Evolutionary conservation across 495 filamentous ascomycete genomes (phyloP).

Genomic region (Cenococcum geophilum): DNA sequence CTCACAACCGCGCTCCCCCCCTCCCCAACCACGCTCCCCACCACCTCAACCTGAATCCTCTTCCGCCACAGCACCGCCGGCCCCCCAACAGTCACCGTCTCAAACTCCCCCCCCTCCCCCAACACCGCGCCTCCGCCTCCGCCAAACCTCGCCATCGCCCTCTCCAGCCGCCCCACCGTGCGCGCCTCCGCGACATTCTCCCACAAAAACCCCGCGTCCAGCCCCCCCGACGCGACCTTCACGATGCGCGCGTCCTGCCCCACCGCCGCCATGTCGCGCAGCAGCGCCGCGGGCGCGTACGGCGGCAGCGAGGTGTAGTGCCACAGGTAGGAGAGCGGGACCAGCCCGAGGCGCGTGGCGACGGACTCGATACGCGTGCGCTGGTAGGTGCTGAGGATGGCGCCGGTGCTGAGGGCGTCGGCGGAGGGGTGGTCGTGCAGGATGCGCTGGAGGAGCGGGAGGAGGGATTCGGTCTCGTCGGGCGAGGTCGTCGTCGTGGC

Average conservation of each 20-base stretch:
- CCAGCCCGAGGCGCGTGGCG: slow-evolving; percentile 65
- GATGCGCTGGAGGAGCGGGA: slow-evolving; percentile 63
- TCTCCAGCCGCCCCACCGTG: slow-evolving; percentile 50
- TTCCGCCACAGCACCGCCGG: slow-evolving; percentile 64
- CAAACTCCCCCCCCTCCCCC: slow-evolving; percentile 94
- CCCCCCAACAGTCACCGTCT: slow-evolving; percentile 82
- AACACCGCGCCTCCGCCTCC: slow-evolving; percentile 61
- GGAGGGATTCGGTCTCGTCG: slow-evolving; percentile 81
- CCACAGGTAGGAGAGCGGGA: slow-evolving; percentile 84
- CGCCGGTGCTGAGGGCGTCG: slow-evolving; percentile 82
- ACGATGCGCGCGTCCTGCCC: slow-evolving; percentile 81
- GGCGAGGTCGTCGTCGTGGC: neutral
- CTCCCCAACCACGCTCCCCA: slow-evolving; percentile 52
- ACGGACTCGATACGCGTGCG: slow-evolving; percentile 89
- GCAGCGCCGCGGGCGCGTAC: slow-evolving; percentile 45
- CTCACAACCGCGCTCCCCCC: slow-evolving; percentile 65
- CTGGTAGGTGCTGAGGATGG: slow-evolving; percentile 92
- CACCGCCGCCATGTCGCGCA: slow-evolving; percentile 72
- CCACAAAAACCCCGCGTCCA: slow-evolving; percentile 80
- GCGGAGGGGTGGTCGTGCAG: slow-evolving; percentile 61
- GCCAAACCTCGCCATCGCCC: slow-evolving; percentile 63
- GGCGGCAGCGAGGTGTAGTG: slow-evolving; percentile 70
- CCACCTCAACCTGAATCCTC: slow-evolving; percentile 57
- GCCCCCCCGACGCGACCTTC: slow-evolving; percentile 87
- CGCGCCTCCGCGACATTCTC: slow-evolving; percentile 57